These are phyloP conservation scores for Phytomonas serpens DNA, from an alignment of 208 protist genomes.

Conservation along the genomic window DNA sequence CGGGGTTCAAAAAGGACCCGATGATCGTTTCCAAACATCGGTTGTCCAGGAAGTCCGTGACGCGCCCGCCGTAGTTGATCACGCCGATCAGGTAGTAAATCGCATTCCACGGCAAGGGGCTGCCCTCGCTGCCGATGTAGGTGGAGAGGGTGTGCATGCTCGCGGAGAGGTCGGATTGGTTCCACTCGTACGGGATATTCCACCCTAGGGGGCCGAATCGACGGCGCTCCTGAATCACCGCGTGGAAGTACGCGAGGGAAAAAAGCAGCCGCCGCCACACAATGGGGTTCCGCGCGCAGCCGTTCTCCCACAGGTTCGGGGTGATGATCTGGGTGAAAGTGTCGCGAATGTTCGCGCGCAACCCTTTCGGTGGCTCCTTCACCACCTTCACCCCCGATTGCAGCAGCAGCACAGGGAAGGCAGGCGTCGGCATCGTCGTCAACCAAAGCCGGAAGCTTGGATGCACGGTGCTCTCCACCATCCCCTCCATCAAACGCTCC, in stretches of 20 bases:
- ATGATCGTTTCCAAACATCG: slow-evolving; percentile 76
- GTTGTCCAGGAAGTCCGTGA: slow-evolving; percentile 91
- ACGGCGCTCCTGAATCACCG: slow-evolving; percentile 89
- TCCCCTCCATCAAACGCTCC: slow-evolving; percentile 84
- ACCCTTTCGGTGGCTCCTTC: slow-evolving; percentile 94
- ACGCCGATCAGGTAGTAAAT: slow-evolving; percentile 90
- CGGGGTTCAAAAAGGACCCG: slow-evolving; percentile 64
- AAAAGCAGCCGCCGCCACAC: slow-evolving; percentile 94
- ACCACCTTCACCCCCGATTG: slow-evolving; percentile 95
- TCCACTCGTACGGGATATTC: slow-evolving; percentile 96
- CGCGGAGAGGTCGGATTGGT: slow-evolving; percentile 87
- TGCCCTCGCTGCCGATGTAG: slow-evolving; percentile 54
- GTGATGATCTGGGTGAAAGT: slow-evolving; percentile 66
- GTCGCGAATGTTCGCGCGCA: slow-evolving; percentile 92
- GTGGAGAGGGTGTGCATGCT: slow-evolving; percentile 72
- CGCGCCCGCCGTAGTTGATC: slow-evolving; percentile 94
- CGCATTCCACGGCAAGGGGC: slow-evolving; percentile 70
- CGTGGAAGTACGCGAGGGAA: slow-evolving; percentile 93
- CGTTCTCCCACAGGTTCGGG: slow-evolving; percentile 58
- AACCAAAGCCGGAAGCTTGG: slow-evolving; percentile 94
- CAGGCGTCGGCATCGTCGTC: slow-evolving; percentile 90
- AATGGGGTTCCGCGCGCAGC: slow-evolving; percentile 55
- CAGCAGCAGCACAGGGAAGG: slow-evolving; percentile 93
- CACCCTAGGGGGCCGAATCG: slow-evolving; percentile 93
- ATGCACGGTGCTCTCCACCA: slow-evolving; percentile 69